phyloP scores from a whole-genome alignment of 805 yeast species.

The Candida railenensis region DNA sequence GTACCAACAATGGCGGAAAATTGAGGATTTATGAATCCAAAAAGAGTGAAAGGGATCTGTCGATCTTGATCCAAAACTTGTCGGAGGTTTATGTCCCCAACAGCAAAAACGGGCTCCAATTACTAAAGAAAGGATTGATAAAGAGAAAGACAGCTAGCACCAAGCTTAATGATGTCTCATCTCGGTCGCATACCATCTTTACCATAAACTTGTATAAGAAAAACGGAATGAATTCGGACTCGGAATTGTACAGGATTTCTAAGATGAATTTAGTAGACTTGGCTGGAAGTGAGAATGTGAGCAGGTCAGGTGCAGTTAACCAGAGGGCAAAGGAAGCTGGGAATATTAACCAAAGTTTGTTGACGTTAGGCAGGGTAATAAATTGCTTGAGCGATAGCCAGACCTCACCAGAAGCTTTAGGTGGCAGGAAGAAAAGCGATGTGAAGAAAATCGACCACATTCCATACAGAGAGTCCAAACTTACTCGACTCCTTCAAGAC shows the following conservation, averaged over 20 bases:
- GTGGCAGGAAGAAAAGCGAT: constrained; percentile 1
- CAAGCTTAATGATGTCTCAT: constrained; percentile 68
- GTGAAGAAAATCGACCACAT: constrained; percentile 48
- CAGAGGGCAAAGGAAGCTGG: constrained; percentile 94
- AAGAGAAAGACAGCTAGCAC: constrained; percentile 70
- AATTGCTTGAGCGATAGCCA: constrained; percentile 44
- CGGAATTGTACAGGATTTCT: constrained; percentile 40
- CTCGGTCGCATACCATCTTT: constrained; percentile 77
- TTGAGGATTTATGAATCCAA: constrained; percentile 38
- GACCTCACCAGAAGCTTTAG: not conserved
- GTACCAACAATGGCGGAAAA: constrained; percentile 11
- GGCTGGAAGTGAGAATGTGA: constrained; percentile 93
- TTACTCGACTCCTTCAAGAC: constrained; percentile 73
- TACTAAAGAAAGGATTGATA: constrained; percentile 56
- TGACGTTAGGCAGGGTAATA: constrained; percentile 87
- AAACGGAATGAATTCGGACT: constrained; percentile 25
- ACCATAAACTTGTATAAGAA: constrained; percentile 58
- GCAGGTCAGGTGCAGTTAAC: constrained; percentile 81
- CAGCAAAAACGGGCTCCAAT: constrained; percentile 55
- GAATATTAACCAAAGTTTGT: constrained; percentile 80
- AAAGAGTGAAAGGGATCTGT: constrained; percentile 9
- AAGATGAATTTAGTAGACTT: constrained; percentile 86
- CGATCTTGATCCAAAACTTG: constrained; percentile 60
- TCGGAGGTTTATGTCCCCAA: constrained; percentile 57
- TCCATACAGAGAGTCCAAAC: constrained; percentile 82